Percentiles rank a stretch among this genome's conserved stretches.
phyloP scores from a whole-genome alignment of 805 yeast genomes.

The Yarrowia deformans region DNA sequence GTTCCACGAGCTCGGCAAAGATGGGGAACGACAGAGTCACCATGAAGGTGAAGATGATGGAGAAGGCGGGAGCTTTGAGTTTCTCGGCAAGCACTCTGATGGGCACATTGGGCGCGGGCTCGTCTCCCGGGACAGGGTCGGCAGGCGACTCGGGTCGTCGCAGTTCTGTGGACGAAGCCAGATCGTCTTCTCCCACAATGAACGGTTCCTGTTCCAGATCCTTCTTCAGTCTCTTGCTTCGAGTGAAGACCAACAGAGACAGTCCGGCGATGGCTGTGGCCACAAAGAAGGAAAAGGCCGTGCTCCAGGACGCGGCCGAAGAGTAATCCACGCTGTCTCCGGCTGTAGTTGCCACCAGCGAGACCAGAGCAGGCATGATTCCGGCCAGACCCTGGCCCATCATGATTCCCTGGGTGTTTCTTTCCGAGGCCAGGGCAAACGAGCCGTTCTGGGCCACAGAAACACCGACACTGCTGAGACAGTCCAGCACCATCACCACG shows the following conservation, averaged over 20 bases:
- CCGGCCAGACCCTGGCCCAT: conserved; percentile 97
- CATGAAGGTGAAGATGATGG: conserved; percentile 77
- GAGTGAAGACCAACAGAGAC: conserved; percentile 6
- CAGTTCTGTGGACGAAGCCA: conserved; percentile 9
- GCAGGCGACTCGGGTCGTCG: conserved; percentile 18
- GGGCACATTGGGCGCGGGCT: neutral
- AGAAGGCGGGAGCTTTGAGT: conserved; percentile 65
- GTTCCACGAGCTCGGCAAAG: conserved; percentile 72
- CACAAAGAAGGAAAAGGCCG: conserved; percentile 33
- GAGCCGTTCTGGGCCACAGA: conserved; percentile 88
- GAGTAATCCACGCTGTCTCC: conserved; percentile 31
- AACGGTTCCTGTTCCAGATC: conserved; percentile 26
- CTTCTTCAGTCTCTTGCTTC: neutral
- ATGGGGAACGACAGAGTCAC: conserved; percentile 86
- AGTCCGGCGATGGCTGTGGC: conserved; percentile 33
- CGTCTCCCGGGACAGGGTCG: neutral
- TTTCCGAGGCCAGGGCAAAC: conserved; percentile 80
- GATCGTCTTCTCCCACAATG: conserved; percentile 17
- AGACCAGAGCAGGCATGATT: conserved; percentile 81
- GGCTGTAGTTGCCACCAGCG: conserved; percentile 59
- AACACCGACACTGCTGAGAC: conserved; percentile 74
- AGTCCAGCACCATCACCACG: conserved; percentile 67
- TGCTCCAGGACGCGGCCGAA: conserved; percentile 10
- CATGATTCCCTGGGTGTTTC: conserved; percentile 87
- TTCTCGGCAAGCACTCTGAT: conserved; percentile 61